phyloP scores from a whole-genome alignment of 345 rosid species.

The Abelmoschus esculentus region DNA sequence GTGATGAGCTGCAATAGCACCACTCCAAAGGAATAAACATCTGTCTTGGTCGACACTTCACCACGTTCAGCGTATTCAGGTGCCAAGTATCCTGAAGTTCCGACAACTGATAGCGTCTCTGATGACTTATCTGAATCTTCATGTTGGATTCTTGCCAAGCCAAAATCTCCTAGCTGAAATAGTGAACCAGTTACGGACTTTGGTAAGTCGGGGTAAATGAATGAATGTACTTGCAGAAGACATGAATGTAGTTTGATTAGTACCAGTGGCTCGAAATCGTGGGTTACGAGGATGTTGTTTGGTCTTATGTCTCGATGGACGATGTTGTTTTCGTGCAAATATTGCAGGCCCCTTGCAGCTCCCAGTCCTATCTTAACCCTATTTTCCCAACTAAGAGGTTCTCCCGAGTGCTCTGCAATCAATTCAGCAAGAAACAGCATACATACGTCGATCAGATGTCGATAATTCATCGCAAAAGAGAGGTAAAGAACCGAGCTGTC shows the following conservation, averaged over 20 bases:
- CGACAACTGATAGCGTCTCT: constrained; percentile 54
- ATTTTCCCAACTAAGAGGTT: constrained; percentile 43
- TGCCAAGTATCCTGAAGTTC: constrained; percentile 35
- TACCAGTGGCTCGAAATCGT: constrained; percentile 56
- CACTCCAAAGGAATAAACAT: constrained; percentile 60
- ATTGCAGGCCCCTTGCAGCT: constrained; percentile 46
- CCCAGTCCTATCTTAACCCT: constrained; percentile 57
- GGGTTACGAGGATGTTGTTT: constrained; percentile 58
- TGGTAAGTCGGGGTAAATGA: neutral
- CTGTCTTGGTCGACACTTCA: constrained; percentile 55
- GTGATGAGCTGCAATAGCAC: constrained; percentile 59
- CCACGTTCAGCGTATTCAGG: constrained; percentile 67
- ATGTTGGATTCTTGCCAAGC: constrained; percentile 45
- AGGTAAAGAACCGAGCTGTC: neutral
- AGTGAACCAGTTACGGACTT: neutral
- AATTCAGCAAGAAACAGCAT: neutral
- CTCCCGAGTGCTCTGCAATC: constrained; percentile 39
- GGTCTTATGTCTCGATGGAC: constrained; percentile 63
- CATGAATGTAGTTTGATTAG: neutral
- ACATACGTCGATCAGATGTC: neutral
- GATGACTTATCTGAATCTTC: constrained; percentile 39
- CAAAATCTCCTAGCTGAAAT: constrained; percentile 57
- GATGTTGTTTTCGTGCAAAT: constrained; percentile 51
- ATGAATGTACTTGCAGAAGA: neutral
- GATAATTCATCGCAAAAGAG: neutral